These are phyloP conservation scores for Mucor sp. DNA, from an alignment of 371 early-diverging fungal species.

Conservation along the genomic window DNA sequence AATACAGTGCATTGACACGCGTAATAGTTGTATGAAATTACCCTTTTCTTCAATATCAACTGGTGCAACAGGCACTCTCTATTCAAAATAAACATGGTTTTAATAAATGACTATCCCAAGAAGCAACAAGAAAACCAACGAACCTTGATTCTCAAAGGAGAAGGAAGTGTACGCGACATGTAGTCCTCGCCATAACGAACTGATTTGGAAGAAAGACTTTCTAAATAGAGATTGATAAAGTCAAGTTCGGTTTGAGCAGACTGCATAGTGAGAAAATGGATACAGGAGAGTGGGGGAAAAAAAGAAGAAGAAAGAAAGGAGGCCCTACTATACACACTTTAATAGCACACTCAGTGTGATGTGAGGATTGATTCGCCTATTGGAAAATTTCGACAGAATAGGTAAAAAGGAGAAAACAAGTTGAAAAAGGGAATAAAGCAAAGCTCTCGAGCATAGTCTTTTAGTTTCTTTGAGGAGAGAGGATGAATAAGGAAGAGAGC, in stretches of 20 bases:
- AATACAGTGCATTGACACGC: background rate
- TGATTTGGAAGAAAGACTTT: conserved; percentile 40
- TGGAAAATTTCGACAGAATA: background rate
- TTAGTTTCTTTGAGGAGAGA: background rate
- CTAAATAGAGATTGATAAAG: conserved; percentile 42
- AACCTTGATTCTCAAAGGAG: conserved; percentile 41
- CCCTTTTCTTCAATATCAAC: conserved; percentile 8
- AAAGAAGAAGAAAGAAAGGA: background rate
- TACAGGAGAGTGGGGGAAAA: background rate
- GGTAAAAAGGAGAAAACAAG: background rate
- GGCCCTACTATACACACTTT: background rate
- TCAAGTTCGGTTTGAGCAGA: conserved; percentile 30
- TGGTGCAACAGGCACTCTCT: conserved; percentile 14
- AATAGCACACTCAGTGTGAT: background rate
- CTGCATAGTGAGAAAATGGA: conserved; percentile 14
- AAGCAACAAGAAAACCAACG: background rate
- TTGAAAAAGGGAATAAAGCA: background rate
- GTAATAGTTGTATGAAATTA: background rate
- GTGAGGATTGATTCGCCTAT: background rate
- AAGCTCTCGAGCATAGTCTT: background rate
- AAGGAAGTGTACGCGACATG: conserved; percentile 31
- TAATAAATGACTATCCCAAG: background rate
- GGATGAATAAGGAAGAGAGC: too few relatives aligned
- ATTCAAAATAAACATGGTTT: background rate
- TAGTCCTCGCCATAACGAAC: conserved; percentile 51